Base-by-base conservation (phyloP, 345 rosid species). In the Hibiscus tridactylites region DNA sequence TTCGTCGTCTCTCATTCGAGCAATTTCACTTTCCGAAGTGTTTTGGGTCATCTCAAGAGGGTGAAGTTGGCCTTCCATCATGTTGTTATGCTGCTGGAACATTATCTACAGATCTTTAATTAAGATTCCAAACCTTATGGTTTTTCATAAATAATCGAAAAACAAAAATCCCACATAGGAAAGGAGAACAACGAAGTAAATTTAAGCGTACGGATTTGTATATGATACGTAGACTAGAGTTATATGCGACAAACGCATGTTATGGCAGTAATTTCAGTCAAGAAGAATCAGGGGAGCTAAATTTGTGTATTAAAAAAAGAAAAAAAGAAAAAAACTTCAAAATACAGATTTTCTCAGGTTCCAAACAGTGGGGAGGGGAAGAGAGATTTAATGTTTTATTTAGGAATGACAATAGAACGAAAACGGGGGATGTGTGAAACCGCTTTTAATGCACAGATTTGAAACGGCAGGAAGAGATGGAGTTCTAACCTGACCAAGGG, bases 1-100 rank as follows among this genome's bases (percentile, higher is more conserved):
- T 54, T 90, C 96, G 0, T 88, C 92, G 0, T 83, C 92, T 46
- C 88, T 73, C 58, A 85, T 60, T n/a, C 86, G 81, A 39, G 72
- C 79, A 31, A 83, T 73, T 28, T 87, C 88, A 29, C 85, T 78
- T 26, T 90, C 92, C 0, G 83, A 77, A 3, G 88, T 77, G 79
- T 84, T 84, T 12, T 65, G 70, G 47, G 81, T 64, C 87, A 86
- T 83, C 65, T 85, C 88, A 5, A 88, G 77, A 17, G 81, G 85
- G 68, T 65, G 53, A 61, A 84, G 83, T 68, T 80, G 85, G 4
- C 74, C 79, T 44, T 89, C 91, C 81, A 89, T 83, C 84, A 89
- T 59, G 69, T 83, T 85, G 75, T 84, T 87, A 78, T 85, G 82
- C 91, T 16, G 58, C 58, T 49, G 53, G 82, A 84, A 87, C 85